Evolutionary conservation across 805 yeast species (phyloP).

Genomic region (Candida golubevii): DNA sequence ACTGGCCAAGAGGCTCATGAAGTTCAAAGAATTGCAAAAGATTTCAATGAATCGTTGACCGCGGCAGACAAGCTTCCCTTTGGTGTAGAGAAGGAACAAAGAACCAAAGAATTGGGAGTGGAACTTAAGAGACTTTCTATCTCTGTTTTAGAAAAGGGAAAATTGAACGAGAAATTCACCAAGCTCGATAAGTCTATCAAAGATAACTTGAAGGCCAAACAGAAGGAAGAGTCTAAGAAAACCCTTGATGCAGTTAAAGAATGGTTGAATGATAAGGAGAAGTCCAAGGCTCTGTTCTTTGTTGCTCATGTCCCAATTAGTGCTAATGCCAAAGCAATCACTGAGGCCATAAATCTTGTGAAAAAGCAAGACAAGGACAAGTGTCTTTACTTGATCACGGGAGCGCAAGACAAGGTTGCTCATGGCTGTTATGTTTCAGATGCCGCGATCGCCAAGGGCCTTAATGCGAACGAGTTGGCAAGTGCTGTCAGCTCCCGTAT

Average conservation of each 20-base stretch:
- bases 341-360: slow-evolving; percentile 84
- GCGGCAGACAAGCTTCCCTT: slow-evolving; percentile 60
- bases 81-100: slow-evolving; percentile 75
- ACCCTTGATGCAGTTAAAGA: slow-evolving; percentile 72
- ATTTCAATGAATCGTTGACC: slow-evolving; percentile 58
- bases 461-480: slow-evolving; percentile 74
- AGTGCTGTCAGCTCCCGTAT: slow-evolving; percentile 62
- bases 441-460: slow-evolving; percentile 61
- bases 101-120: slow-evolving; percentile 79
- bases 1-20: slow-evolving; percentile 88
- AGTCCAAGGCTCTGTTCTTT: slow-evolving; percentile 47
- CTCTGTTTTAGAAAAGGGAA: slow-evolving; percentile 75
- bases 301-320: slow-evolving; percentile 67
- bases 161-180: slow-evolving; percentile 67
- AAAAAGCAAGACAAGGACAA: slow-evolving; percentile 72
- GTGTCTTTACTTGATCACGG: slow-evolving; percentile 76
- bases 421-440: slow-evolving; percentile 91
- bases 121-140: slow-evolving; percentile 76
- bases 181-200: slow-evolving; percentile 81
- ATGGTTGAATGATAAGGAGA: slow-evolving; percentile 52
- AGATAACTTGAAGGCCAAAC: slow-evolving; percentile 83
- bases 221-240: slow-evolving; percentile 81
- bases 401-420: slow-evolving; percentile 71
- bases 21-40: slow-evolving; percentile 80
- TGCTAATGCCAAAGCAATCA: slow-evolving; percentile 88